A percentile compares a stretch with the other conserved stretches of the same genome.
phyloP scores from a whole-genome alignment of 257 asterid genomes.

The Capsicum pubescens region DNA sequence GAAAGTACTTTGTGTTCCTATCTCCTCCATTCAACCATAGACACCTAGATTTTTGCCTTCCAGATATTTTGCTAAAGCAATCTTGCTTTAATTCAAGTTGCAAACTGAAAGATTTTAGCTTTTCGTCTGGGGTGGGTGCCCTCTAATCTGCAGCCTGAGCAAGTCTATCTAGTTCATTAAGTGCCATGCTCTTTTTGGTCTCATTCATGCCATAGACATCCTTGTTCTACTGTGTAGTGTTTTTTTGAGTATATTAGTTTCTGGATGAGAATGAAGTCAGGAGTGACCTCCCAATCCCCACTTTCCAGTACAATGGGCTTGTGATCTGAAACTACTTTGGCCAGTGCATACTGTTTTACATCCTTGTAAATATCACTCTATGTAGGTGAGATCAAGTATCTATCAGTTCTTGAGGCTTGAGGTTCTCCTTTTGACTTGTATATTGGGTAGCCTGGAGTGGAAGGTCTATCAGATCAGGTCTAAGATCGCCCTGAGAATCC shows the following conservation, averaged over 20 bases:
- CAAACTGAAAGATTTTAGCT: neutral
- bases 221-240: neutral
- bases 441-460: neutral
- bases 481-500: neutral
- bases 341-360: neutral
- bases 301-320: neutral
- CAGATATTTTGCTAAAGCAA: neutral
- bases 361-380: neutral
- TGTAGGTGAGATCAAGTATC: neutral
- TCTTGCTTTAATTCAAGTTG: neutral
- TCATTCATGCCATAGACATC: neutral
- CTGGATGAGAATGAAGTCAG: neutral
- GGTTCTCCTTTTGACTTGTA: neutral
- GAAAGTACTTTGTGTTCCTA: neutral
- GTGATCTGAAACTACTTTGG: neutral
- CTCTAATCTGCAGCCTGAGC: neutral
- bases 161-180: neutral
- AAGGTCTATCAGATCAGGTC: neutral
- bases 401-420: neutral
- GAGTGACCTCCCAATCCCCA: neutral
- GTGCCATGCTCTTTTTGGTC: neutral
- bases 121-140: neutral
- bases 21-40: neutral
- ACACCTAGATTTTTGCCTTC: neutral
- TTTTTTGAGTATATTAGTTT: neutral